Conservation (phyloP, 192 early-diverging fungal species). For the Coemansia sp. region DNA sequence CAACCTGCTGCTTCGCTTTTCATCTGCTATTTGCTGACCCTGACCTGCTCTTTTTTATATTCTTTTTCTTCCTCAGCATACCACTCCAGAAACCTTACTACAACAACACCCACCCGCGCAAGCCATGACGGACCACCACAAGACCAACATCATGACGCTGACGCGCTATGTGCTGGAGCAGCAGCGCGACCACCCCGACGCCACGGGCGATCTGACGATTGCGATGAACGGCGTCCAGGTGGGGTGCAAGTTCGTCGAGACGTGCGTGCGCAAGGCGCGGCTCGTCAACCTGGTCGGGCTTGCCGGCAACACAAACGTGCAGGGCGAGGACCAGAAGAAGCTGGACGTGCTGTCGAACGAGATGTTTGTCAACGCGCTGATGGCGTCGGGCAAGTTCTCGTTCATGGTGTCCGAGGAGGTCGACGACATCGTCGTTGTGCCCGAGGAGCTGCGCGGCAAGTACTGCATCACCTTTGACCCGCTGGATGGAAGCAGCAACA, state of each 20-base stretch:
- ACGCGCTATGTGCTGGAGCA: constrained; percentile 87
- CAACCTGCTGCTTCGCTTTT: neutral
- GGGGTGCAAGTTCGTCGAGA: constrained; percentile 96
- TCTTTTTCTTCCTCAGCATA: neutral
- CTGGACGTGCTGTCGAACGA: constrained; percentile 96
- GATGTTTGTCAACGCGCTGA: constrained; percentile 94
- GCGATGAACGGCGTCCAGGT: constrained; percentile 86
- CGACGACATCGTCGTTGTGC: constrained; percentile 88
- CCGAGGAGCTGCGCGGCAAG: constrained; percentile 72
- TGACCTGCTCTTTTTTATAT: constrained; percentile 6
- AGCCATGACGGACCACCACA: constrained; percentile 59
- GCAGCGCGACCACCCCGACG: constrained; percentile 82
- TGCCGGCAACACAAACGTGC: constrained; percentile 84
- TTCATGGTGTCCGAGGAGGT: constrained; percentile 97
- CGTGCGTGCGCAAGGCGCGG: constrained; percentile 94
- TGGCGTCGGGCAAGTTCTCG: constrained; percentile 82
- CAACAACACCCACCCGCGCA: no score
- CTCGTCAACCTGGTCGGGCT: constrained; percentile 94
- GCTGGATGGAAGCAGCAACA: constrained; percentile 95
- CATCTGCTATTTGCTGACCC: neutral
- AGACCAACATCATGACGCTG: constrained; percentile 91
- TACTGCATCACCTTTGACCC: constrained; percentile 98
- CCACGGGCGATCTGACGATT: constrained; percentile 91
- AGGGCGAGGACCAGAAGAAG: constrained; percentile 95
- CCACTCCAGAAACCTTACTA: no score